Evolutionary conservation across 768 basidiomycete species (phyloP), one percentile per base, ranked within the genome.

Genomic region (Rhizopogon vesiculosus): DNA sequence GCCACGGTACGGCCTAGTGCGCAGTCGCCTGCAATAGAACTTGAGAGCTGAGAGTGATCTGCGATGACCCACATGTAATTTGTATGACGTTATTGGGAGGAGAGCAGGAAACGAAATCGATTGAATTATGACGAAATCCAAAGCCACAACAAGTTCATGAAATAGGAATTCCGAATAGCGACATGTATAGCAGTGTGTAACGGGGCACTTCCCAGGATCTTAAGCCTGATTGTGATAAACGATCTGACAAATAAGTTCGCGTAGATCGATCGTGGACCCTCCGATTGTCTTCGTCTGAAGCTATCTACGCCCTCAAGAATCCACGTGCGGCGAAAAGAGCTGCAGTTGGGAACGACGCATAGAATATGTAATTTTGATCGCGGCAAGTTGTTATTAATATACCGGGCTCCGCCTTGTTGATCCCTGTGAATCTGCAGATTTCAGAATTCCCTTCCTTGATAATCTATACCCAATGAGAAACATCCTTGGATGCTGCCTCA

Each of bases 391-490:
- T 40, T 42, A 51, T 42, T 25, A 53, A 56, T 56, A 39, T 38
- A 31, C 44, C 42, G 53, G 55, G 18, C 4, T 15, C 39, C 41
- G 39, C 29, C 10, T n/a, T 10, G 33, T 42, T 52, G 51, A 53
- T 45, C 53, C 31, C 9, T 10, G 31, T 54, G 31, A 28, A 54
- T 38, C 53, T 39, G 0, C 4, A 31, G 33, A 45, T 45, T 40
- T 22, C 12, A 41, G 40, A 35, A 41, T 25, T 31, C 43, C 29
- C n/a, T 33, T 19, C 15, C 39, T 51, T 45, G 48, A 31, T 7
- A 57, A 45, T 33, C 42, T 51, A 50, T 43, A 42, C 54, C 55
- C 18, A 35, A 28, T 39, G 18, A 19, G 41, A 50, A 25, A 25
- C 25, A 25, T 25, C 25, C 3, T 25, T n/a, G 9, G 25, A 45